These are phyloP conservation scores for Carex scoparia DNA, from an alignment of 176 grass and related monocot species.

Conservation along the genomic window DNA sequence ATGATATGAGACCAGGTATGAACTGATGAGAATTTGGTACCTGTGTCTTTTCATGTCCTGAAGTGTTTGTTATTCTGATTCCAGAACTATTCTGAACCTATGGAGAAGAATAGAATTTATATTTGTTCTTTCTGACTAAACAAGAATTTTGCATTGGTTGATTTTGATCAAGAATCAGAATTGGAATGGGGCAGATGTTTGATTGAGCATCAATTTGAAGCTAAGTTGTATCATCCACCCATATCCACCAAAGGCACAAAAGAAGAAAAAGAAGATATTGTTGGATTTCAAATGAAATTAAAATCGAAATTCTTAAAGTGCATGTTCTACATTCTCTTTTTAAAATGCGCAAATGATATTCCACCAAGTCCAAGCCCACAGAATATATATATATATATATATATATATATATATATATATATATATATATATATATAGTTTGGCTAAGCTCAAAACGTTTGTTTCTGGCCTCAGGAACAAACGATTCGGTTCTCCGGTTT, in stretches of 20 bases:
- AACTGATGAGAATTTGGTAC: not conserved
- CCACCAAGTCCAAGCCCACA: not conserved
- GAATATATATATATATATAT: not conserved
- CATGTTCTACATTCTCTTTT: not conserved
- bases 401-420: no score
- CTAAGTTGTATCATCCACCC: not conserved
- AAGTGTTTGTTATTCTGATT: conserved; percentile 20
- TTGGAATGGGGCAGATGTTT: not conserved
- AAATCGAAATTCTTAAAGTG: not conserved
- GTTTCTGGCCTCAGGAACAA: no score
- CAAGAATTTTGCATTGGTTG: not conserved
- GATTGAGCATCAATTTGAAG: not conserved
- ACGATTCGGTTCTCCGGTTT: no score
- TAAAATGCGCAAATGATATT: not conserved
- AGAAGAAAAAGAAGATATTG: not conserved
- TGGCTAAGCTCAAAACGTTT: no score
- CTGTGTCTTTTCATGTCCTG: not conserved
- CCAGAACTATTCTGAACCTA: conserved; percentile 3
- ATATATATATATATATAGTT: no score
- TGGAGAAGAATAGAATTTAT: not conserved
- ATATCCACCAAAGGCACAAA: not conserved
- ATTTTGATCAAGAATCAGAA: conserved; percentile 6
- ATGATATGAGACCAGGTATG: not conserved
- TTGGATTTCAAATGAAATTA: not conserved
- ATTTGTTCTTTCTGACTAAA: not conserved